Percentiles rank a stretch among this genome's conserved stretches.
phyloP scores from a whole-genome alignment of 2,329 filamentous ascomycete genomes.

The Penicillium palitans region DNA sequence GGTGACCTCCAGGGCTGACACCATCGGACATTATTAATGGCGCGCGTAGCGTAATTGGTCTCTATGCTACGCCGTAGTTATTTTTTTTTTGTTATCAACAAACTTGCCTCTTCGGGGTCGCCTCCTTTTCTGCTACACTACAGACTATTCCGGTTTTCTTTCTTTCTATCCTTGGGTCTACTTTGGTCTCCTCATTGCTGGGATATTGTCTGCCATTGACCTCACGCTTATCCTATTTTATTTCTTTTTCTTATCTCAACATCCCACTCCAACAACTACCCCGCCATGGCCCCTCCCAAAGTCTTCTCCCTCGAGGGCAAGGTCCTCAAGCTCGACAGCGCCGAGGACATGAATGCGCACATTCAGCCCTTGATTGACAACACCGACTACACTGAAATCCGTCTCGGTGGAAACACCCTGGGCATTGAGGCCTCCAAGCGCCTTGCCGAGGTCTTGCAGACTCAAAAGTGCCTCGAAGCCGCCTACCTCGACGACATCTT shows the following conservation, averaged over 20 bases:
- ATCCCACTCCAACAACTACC: slow-evolving; percentile 32
- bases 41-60: slow-evolving; percentile 22
- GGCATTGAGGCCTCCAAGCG: slow-evolving; percentile 84
- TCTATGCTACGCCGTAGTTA: slow-evolving; percentile 21
- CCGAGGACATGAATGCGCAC: slow-evolving; percentile 80
- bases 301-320: slow-evolving; percentile 86
- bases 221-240: background rate
- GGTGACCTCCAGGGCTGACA: slow-evolving; percentile 5
- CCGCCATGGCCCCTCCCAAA: slow-evolving; percentile 57
- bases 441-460: slow-evolving; percentile 77
- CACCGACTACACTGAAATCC: slow-evolving; percentile 73
- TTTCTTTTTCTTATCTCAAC: slow-evolving; percentile 6
- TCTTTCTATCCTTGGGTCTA: slow-evolving; percentile 7
- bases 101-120: slow-evolving; percentile 13
- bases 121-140: slow-evolving; percentile 11
- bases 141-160: slow-evolving; percentile 8
- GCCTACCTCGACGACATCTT: slow-evolving; percentile 98
- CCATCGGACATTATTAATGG: slow-evolving; percentile 25
- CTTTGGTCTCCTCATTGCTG: background rate
- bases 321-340: slow-evolving; percentile 87
- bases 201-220: slow-evolving; percentile 4
- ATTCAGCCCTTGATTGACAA: slow-evolving; percentile 72
- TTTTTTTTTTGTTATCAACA: slow-evolving; percentile 24
- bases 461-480: slow-evolving; percentile 76
- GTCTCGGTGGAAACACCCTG: slow-evolving; percentile 85